Base-by-base conservation (phyloP, 495 filamentous ascomycete species). In the Aspergillus kassunensis region DNA sequence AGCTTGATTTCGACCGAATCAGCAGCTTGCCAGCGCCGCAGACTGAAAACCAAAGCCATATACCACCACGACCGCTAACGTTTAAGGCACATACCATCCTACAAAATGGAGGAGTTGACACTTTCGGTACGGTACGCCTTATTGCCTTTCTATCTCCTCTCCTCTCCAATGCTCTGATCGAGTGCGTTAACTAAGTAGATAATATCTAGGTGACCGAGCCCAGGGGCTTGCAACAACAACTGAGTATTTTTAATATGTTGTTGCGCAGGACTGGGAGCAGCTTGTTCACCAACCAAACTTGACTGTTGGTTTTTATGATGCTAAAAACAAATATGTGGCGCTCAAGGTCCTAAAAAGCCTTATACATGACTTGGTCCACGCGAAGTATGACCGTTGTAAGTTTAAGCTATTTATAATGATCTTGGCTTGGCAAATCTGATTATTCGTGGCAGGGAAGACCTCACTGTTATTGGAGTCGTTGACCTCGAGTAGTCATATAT, bases 371-470 rank as follows among this genome's bases (percentile, higher is more conserved):
- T 58, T 60, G 15, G 33, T 64, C 13, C 35, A 69, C 20, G 13
- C 18, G 19, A 54, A 62, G 21, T 69, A 69, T 51, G 58, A 70
- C 18, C 25, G 18, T 36, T 8, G 54, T 50, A 48, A 50, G n/a
- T 70, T 72, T 29, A 67, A 72, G 43, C 50, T 70, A 64, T 72
- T 34, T 69, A 64, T 47, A 61, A 72, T 42, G 65, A 70, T 51
- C 52, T 71, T 21, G 59, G 68, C 48, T 41, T 63, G 25, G 63
- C 66, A 16, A 73, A 73, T 47, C 10, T 73, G 47, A 66, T 71
- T 47, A 60, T 73, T 18, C 43, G 55, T 9, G 49, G 61, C 49
- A 60, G 36, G 20, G 55, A 65, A 49, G 65, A 65, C 18, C 59
- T 70, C 18, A 67, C 61, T 6, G 48, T 73, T 37, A 55, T 69